These are phyloP conservation scores for Passiflora organensis DNA, from an alignment of 345 rosid species.

Conservation along the genomic window DNA sequence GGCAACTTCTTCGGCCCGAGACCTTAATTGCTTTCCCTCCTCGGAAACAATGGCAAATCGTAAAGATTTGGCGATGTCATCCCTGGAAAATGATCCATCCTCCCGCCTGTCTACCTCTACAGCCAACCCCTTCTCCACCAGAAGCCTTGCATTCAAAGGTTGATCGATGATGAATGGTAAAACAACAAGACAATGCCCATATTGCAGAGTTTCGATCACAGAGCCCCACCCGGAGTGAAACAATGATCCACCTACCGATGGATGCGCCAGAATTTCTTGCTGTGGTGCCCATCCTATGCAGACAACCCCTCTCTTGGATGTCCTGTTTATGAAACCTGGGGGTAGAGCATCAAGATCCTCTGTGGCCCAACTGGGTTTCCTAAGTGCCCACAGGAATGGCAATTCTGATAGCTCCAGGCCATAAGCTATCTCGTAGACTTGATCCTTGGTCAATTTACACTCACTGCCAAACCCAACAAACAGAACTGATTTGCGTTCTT, in stretches of 20 bases:
- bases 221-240: constrained; percentile 24
- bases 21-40: constrained; percentile 12
- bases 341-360: constrained; percentile 9
- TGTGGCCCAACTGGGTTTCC: constrained; percentile 12
- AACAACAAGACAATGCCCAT: constrained; percentile 14
- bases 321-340: neutral
- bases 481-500: constrained; percentile 26
- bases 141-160: constrained; percentile 14
- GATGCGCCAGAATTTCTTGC: constrained; percentile 11
- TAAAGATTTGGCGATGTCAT: constrained; percentile 14
- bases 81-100: constrained; percentile 20
- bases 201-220: constrained; percentile 15
- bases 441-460: constrained; percentile 24
- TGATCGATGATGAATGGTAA: constrained; percentile 19
- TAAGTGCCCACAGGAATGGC: constrained; percentile 28
- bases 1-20: constrained; percentile 6
- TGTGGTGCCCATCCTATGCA: constrained; percentile 16
- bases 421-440: constrained; percentile 26
- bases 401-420: constrained; percentile 25
- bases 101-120: constrained; percentile 20
- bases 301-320: constrained; percentile 3
- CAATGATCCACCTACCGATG: constrained; percentile 18
- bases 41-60: constrained; percentile 17
- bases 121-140: constrained; percentile 22
- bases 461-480: constrained; percentile 39